A percentile compares a stretch with the other conserved stretches of the same genome.
Conservation (phyloP, 1,284 basidiomycete species). For the Blastosporella zonata region DNA sequence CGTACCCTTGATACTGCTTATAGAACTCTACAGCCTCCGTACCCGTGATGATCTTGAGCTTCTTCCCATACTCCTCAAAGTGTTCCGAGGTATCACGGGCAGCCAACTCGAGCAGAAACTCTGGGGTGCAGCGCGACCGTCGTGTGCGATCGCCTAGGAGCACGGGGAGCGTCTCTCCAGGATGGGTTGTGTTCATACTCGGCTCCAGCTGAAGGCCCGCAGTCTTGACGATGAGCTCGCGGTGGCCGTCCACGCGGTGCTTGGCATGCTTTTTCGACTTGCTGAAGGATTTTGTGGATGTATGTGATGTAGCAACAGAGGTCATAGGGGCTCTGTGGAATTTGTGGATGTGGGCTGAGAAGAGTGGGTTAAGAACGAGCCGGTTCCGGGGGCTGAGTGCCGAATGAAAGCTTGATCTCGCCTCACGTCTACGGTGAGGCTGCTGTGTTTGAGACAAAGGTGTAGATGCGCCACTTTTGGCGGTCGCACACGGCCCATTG, state of each 20-base stretch:
- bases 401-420: conserved; percentile 26
- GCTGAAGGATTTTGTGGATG: conserved; percentile 19
- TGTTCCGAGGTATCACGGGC: conserved; percentile 26
- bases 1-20: conserved; percentile 37
- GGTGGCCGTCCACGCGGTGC: conserved; percentile 3
- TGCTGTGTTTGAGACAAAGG: conserved; percentile 15
- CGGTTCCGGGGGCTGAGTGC: not conserved
- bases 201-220: conserved; percentile 9
- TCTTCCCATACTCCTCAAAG: conserved; percentile 29
- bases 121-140: conserved; percentile 38
- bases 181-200: conserved; percentile 6
- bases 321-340: conserved; percentile 13
- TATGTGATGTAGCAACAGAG: conserved; percentile 19
- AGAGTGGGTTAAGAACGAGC: conserved; percentile 2
- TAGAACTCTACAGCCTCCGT: conserved; percentile 39
- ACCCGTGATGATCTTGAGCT: conserved; percentile 39
- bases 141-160: conserved; percentile 34
- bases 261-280: conserved; percentile 14
- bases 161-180: conserved; percentile 24
- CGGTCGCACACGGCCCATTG: conserved; percentile 13
- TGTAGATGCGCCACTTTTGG: conserved; percentile 15
- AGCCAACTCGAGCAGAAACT: conserved; percentile 39
- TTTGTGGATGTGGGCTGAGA: conserved; percentile 2
- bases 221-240: conserved; percentile 14
- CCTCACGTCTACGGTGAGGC: conserved; percentile 29